Conservation (phyloP, 805 yeast genomes). For the Zygoascus tannicola region DNA sequence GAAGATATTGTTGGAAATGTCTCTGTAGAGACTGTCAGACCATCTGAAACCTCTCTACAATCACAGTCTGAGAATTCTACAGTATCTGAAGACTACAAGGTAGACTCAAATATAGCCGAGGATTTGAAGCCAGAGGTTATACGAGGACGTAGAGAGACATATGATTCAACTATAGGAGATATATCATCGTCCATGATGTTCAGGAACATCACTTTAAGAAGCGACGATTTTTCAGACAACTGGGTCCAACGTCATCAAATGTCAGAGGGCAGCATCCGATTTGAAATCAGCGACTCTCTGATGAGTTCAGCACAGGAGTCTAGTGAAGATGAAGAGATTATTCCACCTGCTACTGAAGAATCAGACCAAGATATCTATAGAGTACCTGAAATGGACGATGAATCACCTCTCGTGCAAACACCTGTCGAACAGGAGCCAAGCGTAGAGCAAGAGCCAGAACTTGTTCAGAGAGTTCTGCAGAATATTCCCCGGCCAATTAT, state of each 20-base stretch:
- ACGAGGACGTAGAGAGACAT: too few species aligned
- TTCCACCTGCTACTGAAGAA: too few species aligned
- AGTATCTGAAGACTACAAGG: too few species aligned
- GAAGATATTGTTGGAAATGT: too few species aligned
- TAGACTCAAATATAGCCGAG: too few species aligned
- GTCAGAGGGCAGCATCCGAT: background rate
- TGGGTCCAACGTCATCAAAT: background rate
- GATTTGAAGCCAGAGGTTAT: too few species aligned
- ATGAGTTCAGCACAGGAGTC: background rate
- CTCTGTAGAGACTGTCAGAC: too few species aligned
- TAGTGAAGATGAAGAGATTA: background rate
- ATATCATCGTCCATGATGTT: background rate
- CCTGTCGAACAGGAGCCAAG: background rate
- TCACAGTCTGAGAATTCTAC: too few species aligned
- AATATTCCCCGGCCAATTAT: conserved; percentile 1
- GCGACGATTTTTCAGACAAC: background rate
- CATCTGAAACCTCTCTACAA: too few species aligned
- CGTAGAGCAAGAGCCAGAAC: background rate
- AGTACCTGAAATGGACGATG: background rate
- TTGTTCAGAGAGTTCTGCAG: background rate
- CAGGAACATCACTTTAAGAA: background rate
- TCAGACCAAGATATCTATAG: background rate
- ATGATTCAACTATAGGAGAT: too few species aligned
- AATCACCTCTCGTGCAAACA: background rate
- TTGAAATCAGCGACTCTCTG: background rate